Evolutionary conservation across 345 rosid species (phyloP).

Genomic region (Lumnitzera racemosa): DNA sequence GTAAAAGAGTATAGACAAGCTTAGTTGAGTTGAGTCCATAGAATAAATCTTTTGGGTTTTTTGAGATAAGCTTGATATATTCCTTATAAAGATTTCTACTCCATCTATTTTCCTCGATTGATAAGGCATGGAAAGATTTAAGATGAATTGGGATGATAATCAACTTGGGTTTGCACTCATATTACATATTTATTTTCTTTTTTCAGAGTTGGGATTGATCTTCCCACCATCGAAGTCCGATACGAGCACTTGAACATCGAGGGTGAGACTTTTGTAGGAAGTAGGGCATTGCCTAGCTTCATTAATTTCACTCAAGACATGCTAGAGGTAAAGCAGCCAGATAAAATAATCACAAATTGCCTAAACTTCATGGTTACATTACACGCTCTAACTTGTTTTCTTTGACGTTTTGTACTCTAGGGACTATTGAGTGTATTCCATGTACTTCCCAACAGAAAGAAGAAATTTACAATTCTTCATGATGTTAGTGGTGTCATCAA

Average conservation of each 20-base stretch:
- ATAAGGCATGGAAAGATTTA: too few relatives aligned
- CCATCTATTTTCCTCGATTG: too few relatives aligned
- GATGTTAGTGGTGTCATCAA: constrained; percentile 36
- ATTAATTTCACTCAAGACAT: constrained; percentile 38
- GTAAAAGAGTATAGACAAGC: too few relatives aligned
- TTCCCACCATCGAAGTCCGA: constrained; percentile 52
- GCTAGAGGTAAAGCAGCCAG: constrained; percentile 38
- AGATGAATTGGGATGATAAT: too few relatives aligned
- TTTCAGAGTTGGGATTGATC: constrained; percentile 42
- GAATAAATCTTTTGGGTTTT: too few relatives aligned
- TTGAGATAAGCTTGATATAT: too few relatives aligned
- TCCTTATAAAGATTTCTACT: too few relatives aligned
- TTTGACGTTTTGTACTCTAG: neutral
- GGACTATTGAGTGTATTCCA: constrained; percentile 15
- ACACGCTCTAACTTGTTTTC: neutral
- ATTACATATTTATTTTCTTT: neutral
- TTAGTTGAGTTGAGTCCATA: too few relatives aligned
- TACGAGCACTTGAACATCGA: constrained; percentile 40
- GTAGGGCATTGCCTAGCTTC: constrained; percentile 60
- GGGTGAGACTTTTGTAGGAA: constrained; percentile 56
- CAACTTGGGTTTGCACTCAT: neutral
- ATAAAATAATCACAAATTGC: neutral
- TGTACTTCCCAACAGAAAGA: constrained; percentile 25
- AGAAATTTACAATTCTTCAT: constrained; percentile 21
- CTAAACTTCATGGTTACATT: neutral